Evolutionary conservation across 768 basidiomycete genomes (phyloP).

Genomic region (Hericium alpestre): DNA sequence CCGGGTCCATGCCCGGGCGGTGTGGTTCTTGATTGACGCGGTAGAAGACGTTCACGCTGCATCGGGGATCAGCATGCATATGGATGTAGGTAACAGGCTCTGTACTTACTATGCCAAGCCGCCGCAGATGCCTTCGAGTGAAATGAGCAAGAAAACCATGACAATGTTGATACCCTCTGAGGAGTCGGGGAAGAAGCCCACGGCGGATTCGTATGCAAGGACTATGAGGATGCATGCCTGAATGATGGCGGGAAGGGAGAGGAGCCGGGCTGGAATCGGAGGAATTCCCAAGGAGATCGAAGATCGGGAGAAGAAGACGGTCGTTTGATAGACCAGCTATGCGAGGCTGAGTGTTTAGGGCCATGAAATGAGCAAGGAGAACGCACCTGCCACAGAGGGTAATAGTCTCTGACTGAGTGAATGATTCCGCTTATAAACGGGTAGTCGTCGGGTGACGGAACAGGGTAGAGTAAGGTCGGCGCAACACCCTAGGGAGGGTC

Average conservation of each 20-base stretch:
- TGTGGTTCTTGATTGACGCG: constrained; percentile 65
- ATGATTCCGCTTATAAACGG: constrained; percentile 68
- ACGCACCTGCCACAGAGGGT: constrained; percentile 85
- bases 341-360: not conserved
- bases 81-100: constrained; percentile 9
- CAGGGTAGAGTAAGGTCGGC: constrained; percentile 81
- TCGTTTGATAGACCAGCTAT: constrained; percentile 78
- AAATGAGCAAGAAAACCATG: constrained; percentile 67
- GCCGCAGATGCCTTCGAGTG: constrained; percentile 85
- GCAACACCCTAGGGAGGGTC: constrained; percentile 55
- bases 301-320: constrained; percentile 89
- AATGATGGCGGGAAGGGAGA: constrained; percentile 66
- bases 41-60: constrained; percentile 80
- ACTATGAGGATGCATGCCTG: constrained; percentile 59
- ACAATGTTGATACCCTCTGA: constrained; percentile 38
- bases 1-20: constrained; percentile 35
- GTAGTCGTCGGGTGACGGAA: constrained; percentile 52
- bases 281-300: constrained; percentile 80
- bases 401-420: constrained; percentile 81
- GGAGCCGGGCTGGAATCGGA: constrained; percentile 55
- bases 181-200: constrained; percentile 48
- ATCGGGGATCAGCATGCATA: not conserved
- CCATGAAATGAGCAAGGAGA: constrained; percentile 9
- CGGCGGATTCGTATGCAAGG: constrained; percentile 55
- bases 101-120: constrained; percentile 80